These are phyloP conservation scores for Cryptococcus sp. DNA, from an alignment of 1,284 basidiomycete species.

Conservation along the genomic window DNA sequence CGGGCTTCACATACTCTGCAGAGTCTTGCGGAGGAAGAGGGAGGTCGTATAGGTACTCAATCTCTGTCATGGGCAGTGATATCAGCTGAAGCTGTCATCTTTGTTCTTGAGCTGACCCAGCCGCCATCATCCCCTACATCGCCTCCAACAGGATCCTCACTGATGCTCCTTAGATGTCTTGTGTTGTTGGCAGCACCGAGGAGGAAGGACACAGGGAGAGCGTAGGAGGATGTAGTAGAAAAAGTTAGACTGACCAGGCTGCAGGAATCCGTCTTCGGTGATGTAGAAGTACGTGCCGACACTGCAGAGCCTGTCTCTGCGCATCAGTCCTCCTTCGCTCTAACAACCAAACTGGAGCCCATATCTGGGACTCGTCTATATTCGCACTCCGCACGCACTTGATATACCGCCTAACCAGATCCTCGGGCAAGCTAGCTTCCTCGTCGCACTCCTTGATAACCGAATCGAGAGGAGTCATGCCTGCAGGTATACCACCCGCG, in stretches of 20 bases:
- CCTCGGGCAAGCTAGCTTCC: slow-evolving; percentile 73
- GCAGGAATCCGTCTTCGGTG: slow-evolving; percentile 69
- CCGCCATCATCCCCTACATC: no score
- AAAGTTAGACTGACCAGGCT: slow-evolving; percentile 56
- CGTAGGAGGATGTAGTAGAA: no score
- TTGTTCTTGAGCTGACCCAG: no score
- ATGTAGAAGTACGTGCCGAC: slow-evolving; percentile 56
- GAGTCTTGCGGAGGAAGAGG: slow-evolving; percentile 58
- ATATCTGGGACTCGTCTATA: no score
- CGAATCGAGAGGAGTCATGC: slow-evolving; percentile 68
- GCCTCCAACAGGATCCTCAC: no score
- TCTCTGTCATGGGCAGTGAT: background rate
- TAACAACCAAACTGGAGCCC: no score
- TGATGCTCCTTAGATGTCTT: no score
- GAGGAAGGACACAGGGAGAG: background rate
- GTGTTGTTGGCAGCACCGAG: no score
- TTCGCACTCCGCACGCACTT: slow-evolving; percentile 55
- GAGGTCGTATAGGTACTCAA: slow-evolving; percentile 71
- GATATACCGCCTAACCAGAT: slow-evolving; percentile 59
- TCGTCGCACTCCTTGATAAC: slow-evolving; percentile 91
- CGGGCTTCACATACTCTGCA: slow-evolving; percentile 56
- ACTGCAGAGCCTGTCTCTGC: slow-evolving; percentile 27
- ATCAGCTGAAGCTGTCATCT: background rate
- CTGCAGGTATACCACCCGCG: slow-evolving; percentile 60
- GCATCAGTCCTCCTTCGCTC: slow-evolving; percentile 4